Base-by-base conservation (phyloP, 805 yeast species). In the Cyberlindnera meyerae region DNA sequence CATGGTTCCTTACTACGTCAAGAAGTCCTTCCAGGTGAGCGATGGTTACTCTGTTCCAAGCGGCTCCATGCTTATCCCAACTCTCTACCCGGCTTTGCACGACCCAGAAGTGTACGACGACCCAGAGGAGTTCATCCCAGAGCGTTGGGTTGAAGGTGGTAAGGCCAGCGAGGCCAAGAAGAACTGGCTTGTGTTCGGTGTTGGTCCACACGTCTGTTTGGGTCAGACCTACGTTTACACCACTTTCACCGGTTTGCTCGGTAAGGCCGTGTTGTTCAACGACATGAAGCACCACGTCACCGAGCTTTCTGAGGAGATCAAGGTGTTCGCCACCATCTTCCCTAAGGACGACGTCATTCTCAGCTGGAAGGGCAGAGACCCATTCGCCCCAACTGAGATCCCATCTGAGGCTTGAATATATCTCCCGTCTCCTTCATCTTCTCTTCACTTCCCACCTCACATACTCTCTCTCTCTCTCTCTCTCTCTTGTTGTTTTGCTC, bases 251-350 rank as follows among this genome's bases (percentile, higher is more conserved):
- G 87, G 84, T 24, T 70, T 90, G 71, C 75, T 93, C 56, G 98
- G 98, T 58, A 93, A 93, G 65, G 88, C 88, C 38, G 76, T 86
- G 17, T 62, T 93, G 75, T 66, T 73, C 51, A 73, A 88, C 36
- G 89, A 93, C 61, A 77, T 93, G 66, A 64, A 73, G 41, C 98
- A 93, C 61, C 73, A 78, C 47, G 77, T 82, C 31, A 93, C 98
- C 17, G 82, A 80, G 28, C 68, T 81, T 49, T 79, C 90, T 50
- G 98, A 93, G 67, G 80, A 87, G 56, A 88, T 93, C 56, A 85
- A 87, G 58, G 97, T 93, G 27, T 93, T 93, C 60, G 98, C 98
- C 18, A 93, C 98, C 14, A 88, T 93, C 58, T 93, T 93, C 83
- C 98, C 98, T 18, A 79, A 86, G 61, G 98, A 93, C 65, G 96